These are phyloP conservation scores for Sphaerosporella brunnea DNA, from an alignment of 495 filamentous ascomycete species.

Conservation along the genomic window DNA sequence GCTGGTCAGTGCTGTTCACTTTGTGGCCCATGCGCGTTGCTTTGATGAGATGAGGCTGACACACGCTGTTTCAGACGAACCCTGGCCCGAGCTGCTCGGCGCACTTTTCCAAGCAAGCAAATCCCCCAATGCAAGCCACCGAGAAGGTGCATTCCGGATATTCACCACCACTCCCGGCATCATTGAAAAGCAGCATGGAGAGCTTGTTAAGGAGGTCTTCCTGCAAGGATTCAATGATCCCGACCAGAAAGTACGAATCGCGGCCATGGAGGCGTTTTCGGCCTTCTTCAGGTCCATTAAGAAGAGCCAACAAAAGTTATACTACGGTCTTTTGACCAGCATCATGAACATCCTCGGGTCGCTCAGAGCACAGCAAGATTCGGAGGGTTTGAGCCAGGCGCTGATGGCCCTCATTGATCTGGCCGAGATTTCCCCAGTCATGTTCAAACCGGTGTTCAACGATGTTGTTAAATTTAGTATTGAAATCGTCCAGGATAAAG, in stretches of 20 bases:
- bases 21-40: constrained; percentile 1
- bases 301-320: constrained; percentile 75
- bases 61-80: constrained; percentile 38
- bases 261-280: constrained; percentile 91
- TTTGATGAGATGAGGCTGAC: constrained; percentile 17
- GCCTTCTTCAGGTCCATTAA: constrained; percentile 79
- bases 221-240: constrained; percentile 80
- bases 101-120: constrained; percentile 78
- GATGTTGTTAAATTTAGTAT: constrained; percentile 83
- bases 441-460: constrained; percentile 88
- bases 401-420: constrained; percentile 83
- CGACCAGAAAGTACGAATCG: constrained; percentile 66
- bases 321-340: constrained; percentile 67
- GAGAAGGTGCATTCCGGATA: constrained; percentile 82
- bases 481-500: constrained; percentile 86
- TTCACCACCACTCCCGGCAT: constrained; percentile 90
- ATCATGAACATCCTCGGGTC: constrained; percentile 85
- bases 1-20: constrained; percentile 42
- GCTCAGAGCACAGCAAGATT: constrained; percentile 74
- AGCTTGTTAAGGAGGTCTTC: constrained; percentile 67
- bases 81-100: constrained; percentile 80
- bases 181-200: constrained; percentile 89
- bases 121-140: constrained; percentile 56
- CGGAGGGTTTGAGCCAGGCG: constrained; percentile 73
- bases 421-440: constrained; percentile 75